These are phyloP conservation scores for Arabidopsis hybrid DNA, from an alignment of 441 rosid species.

Conservation along the genomic window DNA sequence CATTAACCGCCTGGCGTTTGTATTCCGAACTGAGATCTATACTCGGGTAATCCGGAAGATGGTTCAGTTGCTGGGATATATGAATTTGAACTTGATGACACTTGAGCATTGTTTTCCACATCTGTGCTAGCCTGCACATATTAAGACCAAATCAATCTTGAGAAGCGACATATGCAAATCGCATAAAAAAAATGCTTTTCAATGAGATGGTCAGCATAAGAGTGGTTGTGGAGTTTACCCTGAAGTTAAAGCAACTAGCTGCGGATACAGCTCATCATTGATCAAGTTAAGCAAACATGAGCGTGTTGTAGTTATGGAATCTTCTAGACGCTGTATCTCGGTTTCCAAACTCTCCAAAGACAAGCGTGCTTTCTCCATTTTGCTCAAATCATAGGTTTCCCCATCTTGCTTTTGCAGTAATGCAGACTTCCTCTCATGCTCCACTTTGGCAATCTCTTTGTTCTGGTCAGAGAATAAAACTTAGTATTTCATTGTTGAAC, in stretches of 20 bases:
- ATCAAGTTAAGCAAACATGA: conserved; percentile 63
- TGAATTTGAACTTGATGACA: conserved; percentile 84
- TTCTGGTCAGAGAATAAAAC: conserved; percentile 55
- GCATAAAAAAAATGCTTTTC: conserved; percentile 13
- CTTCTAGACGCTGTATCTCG: conserved; percentile 59
- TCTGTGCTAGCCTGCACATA: conserved; percentile 61
- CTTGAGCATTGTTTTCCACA: conserved; percentile 86
- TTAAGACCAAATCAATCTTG: conserved; percentile 20
- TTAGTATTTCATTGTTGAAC: conserved; percentile 1
- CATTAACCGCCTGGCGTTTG: conserved; percentile 78
- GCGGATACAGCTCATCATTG: conserved; percentile 88
- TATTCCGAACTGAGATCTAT: conserved; percentile 67
- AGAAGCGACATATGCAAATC: conserved; percentile 6
- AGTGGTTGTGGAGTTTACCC: conserved; percentile 59
- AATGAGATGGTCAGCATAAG: conserved; percentile 23
- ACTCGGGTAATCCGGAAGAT: conserved; percentile 57
- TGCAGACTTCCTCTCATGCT: conserved; percentile 68
- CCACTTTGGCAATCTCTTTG: conserved; percentile 76
- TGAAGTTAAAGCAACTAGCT: conserved; percentile 72
- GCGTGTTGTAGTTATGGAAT: conserved; percentile 65
- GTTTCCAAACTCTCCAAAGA: conserved; percentile 68
- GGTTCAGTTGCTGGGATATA: conserved; percentile 77
- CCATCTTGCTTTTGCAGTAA: conserved; percentile 77
- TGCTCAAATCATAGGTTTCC: conserved; percentile 63
- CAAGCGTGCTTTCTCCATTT: conserved; percentile 67